A percentile compares a stretch with the other conserved stretches of the same genome.
Conservation (phyloP, 352 stramenopile species). For the Phytopythium helicoides region DNA sequence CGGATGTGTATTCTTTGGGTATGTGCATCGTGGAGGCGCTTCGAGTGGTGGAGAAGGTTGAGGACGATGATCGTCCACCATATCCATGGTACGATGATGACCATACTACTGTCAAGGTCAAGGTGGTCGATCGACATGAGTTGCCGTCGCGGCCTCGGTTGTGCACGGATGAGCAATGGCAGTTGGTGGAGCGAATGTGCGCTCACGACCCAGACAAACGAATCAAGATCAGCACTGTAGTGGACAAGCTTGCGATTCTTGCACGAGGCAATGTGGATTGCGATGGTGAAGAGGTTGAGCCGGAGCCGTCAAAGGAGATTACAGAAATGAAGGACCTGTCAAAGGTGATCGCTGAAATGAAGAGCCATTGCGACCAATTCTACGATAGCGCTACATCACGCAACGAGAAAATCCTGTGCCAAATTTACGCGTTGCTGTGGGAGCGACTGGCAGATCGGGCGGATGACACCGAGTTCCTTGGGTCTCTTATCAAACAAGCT, state of each 20-base stretch:
- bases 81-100: conserved; percentile 4
- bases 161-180: conserved; percentile 2
- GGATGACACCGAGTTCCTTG: background rate
- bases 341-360: background rate
- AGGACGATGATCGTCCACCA: background rate
- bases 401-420: background rate
- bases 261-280: background rate
- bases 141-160: background rate
- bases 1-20: conserved; percentile 26
- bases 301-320: no score
- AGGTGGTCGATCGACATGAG: background rate
- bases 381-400: background rate
- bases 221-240: conserved; percentile 5
- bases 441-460: background rate
- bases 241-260: conserved; percentile 5
- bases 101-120: conserved; percentile 1
- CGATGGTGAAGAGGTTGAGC: background rate
- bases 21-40: conserved; percentile 14
- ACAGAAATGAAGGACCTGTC: background rate
- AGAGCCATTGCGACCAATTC: background rate
- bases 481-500: background rate
- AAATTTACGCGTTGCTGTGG: background rate
- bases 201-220: background rate
- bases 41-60: background rate
- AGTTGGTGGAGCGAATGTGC: conserved; percentile 19